Base-by-base conservation (phyloP, 257 asterid species). In the Nicotiana tabacum region DNA sequence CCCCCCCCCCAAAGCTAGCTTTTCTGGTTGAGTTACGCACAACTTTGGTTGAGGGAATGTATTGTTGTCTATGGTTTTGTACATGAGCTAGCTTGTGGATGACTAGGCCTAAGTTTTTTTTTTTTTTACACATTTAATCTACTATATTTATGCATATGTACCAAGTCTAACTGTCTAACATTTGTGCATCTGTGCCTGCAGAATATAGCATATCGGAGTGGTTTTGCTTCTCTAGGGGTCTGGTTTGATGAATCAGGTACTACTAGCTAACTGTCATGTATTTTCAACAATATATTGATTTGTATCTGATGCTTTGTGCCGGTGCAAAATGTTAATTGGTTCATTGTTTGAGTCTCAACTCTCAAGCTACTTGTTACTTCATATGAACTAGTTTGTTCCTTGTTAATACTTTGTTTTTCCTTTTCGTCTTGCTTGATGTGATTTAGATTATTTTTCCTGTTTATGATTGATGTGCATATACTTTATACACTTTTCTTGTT, bases 181-280 rank as follows among this genome's bases (percentile, higher is more conserved):
- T 51, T 29, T 8, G 13, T 15, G 9, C 27, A 16, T 9, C 15
- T 51, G 29, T 76, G 65, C 30, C 53, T 51, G 65, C 80, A 76
- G 80, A 76, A 76, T 76, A 48, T 77, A 27, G 77, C 61, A 80
- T 66, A 46, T 65, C 62, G 77, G 43, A 80, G 83, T 80, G 72
- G 64, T 55, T 65, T 53, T 21, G 61, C 83, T 48, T 80, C 83
- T 80, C 48, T 62, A 32, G 61, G 57, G 17, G 64, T 80, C 64
- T 80, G 77, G 77, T 80, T 66, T 67, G 76, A 80, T 80, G 83
- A 64, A 80, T 17, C 83, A 80, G 83, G 83, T 80, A 76, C 80
- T 80, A 76, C 80, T 15, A 53, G 18, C 58, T 15, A 51, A 76
- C 29, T 16, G 16, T 58, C 12, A 53, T 51, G 46, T 35, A 51